Evolutionary conservation across 2,329 filamentous ascomycete genomes (phyloP), one percentile per base, ranked within the genome.

Genomic region (Ustilaginoidea virens): DNA sequence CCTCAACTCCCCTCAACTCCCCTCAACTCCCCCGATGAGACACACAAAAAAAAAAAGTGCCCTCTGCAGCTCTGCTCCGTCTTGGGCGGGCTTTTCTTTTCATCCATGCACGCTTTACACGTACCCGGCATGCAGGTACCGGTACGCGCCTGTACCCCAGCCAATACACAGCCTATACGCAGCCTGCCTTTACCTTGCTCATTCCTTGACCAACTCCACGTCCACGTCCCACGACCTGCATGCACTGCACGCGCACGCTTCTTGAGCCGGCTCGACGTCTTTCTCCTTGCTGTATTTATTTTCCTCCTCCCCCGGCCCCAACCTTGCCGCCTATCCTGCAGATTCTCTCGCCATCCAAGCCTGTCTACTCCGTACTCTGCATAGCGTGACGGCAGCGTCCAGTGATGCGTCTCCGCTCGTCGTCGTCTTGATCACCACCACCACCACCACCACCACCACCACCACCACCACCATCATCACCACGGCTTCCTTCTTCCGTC

Each of bases 401-500:
- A 28, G 36, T 34, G 25, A 38, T 38, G 36, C 32, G 21, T 36
- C 23, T 27, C 32, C 20, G 31, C 7, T 28, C 29, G 20, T 33
- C 23, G 34, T 30, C 28, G 28, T n/a, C n/a, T n/a, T n/a, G n/a
- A n/a, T n/a, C 21, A 11, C 19, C 25, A 19, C 18, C 11, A 14
- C 32, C 15, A 20, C 8, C 5, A 17, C 20, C 21, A 7, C 27
- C 15, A 19, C 23, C 23, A 7, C 25, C 11, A 11, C 27, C 17
- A 10, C 17, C 22, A 12, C 19, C 13, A 13, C 25, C n/a, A n/a
- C n/a, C n/a, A n/a, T n/a, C n/a, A n/a, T n/a, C n/a, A n/a, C n/a
- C n/a, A n/a, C n/a, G n/a, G n/a, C n/a, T n/a, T n/a, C n/a, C n/a
- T n/a, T n/a, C n/a, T n/a, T n/a, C n/a, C n/a, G n/a, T n/a, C n/a